Evolutionary conservation across 805 yeast genomes (phyloP), one percentile per base, ranked within the genome.

Genomic region (Ogataea degrootiae): DNA sequence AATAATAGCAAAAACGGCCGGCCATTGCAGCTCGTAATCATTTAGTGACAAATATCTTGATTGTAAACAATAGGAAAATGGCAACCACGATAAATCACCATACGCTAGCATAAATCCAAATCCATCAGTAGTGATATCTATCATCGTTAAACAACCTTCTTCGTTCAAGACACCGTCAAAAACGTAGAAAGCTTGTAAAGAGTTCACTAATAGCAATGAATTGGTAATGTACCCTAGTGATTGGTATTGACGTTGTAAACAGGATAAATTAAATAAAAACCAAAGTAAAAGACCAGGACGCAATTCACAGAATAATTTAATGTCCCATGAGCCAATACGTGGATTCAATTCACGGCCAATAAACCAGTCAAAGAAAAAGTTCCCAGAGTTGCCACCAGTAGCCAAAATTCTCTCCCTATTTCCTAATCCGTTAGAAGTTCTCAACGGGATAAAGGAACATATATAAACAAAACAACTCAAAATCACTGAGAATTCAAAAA

Each of bases 311-410:
- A 87, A 94, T 56, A 90, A 67, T 69, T 94, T 94, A 65, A 94
- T 81, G 63, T 94, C 99, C 75, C 91, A 80, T 0, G 76, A 60
- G 1, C 95, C 94, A 49, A 87, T 71, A 57, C 98, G 76, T 26
- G 98, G 99, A 64, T 94, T 94, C 61, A 94, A 73, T 68, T 92
- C 98, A 50, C 99, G 81, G 31, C 99, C 99, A 62, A 94, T 90
- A 62, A 90, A 94, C 97, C 97, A 91, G 61, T 94, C 97, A 62
- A 87, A 92, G 9, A 92, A 56, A 0, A 67, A 55, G 54, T 78
- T 82, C 0, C 88, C 87, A 0, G 96, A 75, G 68, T 92, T 92
- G 3, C 99, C 99, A 40, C 94, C 94, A 37, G 77, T 65, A 0
- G 97, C 91, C 44, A 94, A 72, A 37, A 94, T 80, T 53, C 87